A percentile compares a stretch with the other conserved stretches of the same genome.
These are phyloP conservation scores for Trypethelium eluteriae DNA, from an alignment of 495 filamentous ascomycete species.

Conservation along the genomic window DNA sequence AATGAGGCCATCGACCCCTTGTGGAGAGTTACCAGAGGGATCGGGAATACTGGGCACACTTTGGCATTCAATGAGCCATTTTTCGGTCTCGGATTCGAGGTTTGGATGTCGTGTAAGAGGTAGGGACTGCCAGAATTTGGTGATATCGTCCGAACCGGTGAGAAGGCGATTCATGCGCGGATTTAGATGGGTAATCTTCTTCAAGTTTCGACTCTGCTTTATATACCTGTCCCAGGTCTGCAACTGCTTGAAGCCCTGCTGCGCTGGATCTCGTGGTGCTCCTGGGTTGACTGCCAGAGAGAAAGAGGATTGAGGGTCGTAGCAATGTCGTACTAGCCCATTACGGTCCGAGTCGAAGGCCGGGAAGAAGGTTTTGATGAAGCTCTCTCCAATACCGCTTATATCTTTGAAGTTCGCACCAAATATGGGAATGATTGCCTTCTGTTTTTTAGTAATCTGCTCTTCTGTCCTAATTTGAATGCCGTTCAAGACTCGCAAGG, in stretches of 20 bases:
- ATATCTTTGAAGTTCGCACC: conserved; percentile 69
- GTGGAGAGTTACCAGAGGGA: conserved; percentile 52
- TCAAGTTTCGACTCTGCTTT: conserved; percentile 72
- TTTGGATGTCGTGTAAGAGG: conserved; percentile 71
- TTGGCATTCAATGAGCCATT: conserved; percentile 79
- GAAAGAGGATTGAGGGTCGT: conserved; percentile 71
- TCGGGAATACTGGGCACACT: conserved; percentile 65
- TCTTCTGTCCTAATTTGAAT: conserved; percentile 61
- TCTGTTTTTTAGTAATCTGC: conserved; percentile 43
- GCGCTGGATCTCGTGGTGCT: conserved; percentile 45
- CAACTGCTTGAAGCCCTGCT: conserved; percentile 30
- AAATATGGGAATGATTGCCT: conserved; percentile 53
- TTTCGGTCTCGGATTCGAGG: conserved; percentile 49
- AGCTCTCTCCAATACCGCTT: conserved; percentile 62
- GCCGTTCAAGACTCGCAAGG: conserved; percentile 62
- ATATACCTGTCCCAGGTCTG: conserved; percentile 65
- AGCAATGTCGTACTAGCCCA: conserved; percentile 55
- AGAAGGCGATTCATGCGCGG: conserved; percentile 58
- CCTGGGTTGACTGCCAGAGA: conserved; percentile 64
- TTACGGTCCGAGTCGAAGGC: conserved; percentile 67
- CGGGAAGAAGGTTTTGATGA: conserved; percentile 65
- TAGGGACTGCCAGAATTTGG: conserved; percentile 56
- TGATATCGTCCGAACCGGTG: conserved; percentile 58
- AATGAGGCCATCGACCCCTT: conserved; percentile 67
- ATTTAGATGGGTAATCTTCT: conserved; percentile 53